Percentiles rank a stretch among this genome's conserved stretches.
Evolutionary conservation across 169 alveolate species (phyloP).

Genomic region (Blepharisma undulans): DNA sequence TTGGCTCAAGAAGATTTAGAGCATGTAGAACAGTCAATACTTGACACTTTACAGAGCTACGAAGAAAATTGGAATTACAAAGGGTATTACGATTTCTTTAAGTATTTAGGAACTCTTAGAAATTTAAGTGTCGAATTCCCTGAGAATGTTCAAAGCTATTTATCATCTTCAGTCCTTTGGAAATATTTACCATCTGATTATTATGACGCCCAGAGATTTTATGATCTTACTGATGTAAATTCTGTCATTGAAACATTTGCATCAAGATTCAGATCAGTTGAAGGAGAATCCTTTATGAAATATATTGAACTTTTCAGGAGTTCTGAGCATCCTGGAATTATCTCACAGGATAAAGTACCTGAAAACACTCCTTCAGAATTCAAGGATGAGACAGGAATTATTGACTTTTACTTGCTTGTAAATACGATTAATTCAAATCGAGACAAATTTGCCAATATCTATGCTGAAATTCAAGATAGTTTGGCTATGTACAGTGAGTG

Average conservation of each 20-base stretch:
- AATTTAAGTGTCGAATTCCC: not conserved
- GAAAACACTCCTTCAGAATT: conserved; percentile 1
- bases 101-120: not conserved
- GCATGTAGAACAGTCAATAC: not conserved
- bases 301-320: not conserved
- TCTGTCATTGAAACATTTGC: not conserved
- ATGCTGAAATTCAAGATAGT: not conserved
- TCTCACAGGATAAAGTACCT: not conserved
- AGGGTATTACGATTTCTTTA: not conserved
- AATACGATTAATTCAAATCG: not conserved
- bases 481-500: not conserved
- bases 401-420: not conserved
- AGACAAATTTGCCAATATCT: not conserved
- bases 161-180: not conserved
- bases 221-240: not conserved
- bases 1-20: not conserved
- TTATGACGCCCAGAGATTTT: not conserved
- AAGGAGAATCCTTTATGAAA: not conserved
- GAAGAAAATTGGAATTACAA: conserved; percentile 4
- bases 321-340: not conserved
- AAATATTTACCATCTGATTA: not conserved
- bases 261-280: not conserved
- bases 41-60: not conserved
- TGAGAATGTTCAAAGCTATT: not conserved
- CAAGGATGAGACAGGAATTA: not conserved